Percentiles rank a stretch among this genome's conserved stretches.
These are phyloP conservation scores for Xylariaceae sp. DNA, from an alignment of 2,329 filamentous ascomycete genomes.

Conservation along the genomic window DNA sequence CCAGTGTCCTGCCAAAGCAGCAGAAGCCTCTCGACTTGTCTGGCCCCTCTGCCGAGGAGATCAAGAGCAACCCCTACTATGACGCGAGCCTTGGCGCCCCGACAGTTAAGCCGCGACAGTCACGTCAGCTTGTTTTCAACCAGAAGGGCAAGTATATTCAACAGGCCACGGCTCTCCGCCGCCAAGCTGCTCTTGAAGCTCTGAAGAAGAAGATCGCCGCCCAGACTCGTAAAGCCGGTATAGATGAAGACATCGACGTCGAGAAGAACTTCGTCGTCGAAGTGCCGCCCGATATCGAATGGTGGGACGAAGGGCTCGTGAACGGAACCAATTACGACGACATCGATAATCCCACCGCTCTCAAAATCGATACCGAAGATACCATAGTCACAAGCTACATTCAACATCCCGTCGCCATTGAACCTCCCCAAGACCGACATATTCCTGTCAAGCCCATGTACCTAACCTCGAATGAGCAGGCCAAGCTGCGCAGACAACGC, in stretches of 20 bases:
- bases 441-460: conserved; percentile 82
- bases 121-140: conserved; percentile 81
- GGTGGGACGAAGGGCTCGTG: conserved; percentile 93
- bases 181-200: conserved; percentile 82
- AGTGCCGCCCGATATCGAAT: conserved; percentile 81
- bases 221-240: conserved; percentile 80
- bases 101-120: conserved; percentile 57
- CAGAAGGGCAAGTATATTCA: conserved; percentile 96
- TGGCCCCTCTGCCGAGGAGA: conserved; percentile 30
- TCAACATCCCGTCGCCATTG: conserved; percentile 85
- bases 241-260: conserved; percentile 83
- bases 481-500: conserved; percentile 82
- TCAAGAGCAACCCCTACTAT: conserved; percentile 69
- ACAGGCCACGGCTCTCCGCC: conserved; percentile 81
- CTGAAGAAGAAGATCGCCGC: conserved; percentile 93
- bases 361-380: conserved; percentile 74
- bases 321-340: conserved; percentile 68
- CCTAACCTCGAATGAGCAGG: conserved; percentile 83
- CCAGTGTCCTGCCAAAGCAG: conserved; percentile 29
- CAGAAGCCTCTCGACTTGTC: conserved; percentile 33
- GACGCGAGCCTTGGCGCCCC: conserved; percentile 63
- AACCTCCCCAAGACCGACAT: conserved; percentile 85
- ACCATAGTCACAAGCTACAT: conserved; percentile 86
- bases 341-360: conserved; percentile 57
- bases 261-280: conserved; percentile 88